Conservation (phyloP, 2,329 filamentous ascomycete species). For the Colletotrichum gloeosporioides region DNA sequence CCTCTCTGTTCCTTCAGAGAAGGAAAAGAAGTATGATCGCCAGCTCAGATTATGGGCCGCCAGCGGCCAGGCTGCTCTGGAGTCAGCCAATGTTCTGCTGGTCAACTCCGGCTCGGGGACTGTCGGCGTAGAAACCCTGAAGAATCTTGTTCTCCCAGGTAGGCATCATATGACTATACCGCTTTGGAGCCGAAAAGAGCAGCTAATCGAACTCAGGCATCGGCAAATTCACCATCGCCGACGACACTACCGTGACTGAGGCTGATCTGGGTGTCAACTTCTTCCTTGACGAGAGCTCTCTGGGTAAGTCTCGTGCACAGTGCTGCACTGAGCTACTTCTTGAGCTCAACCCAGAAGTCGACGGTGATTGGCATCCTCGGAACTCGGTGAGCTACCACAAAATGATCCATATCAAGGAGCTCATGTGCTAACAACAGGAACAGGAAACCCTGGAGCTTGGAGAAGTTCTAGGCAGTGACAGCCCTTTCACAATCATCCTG, state of each 20-base stretch:
- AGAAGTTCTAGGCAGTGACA: conserved; percentile 44
- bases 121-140: conserved; percentile 88
- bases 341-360: conserved; percentile 92
- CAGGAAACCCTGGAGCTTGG: conserved; percentile 40
- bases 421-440: background rate
- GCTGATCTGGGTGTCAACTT: conserved; percentile 95
- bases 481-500: conserved; percentile 58
- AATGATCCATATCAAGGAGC: conserved; percentile 23
- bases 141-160: conserved; percentile 95
- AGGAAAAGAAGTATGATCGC: conserved; percentile 86
- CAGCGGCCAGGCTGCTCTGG: conserved; percentile 86
- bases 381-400: conserved; percentile 40
- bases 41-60: conserved; percentile 96
- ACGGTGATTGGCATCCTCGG: conserved; percentile 72
- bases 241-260: conserved; percentile 78
- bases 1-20: conserved; percentile 61
- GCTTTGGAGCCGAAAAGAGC: background rate
- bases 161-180: conserved; percentile 23
- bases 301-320: conserved; percentile 80
- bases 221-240: conserved; percentile 89
- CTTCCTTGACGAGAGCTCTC: conserved; percentile 81
- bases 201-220: conserved; percentile 62
- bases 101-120: conserved; percentile 88
- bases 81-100: conserved; percentile 89
- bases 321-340: conserved; percentile 77